Evolutionary conservation across 495 filamentous ascomycete genomes (phyloP), one percentile per base, ranked within the genome.

Genomic region (Rhypophila decipiens): DNA sequence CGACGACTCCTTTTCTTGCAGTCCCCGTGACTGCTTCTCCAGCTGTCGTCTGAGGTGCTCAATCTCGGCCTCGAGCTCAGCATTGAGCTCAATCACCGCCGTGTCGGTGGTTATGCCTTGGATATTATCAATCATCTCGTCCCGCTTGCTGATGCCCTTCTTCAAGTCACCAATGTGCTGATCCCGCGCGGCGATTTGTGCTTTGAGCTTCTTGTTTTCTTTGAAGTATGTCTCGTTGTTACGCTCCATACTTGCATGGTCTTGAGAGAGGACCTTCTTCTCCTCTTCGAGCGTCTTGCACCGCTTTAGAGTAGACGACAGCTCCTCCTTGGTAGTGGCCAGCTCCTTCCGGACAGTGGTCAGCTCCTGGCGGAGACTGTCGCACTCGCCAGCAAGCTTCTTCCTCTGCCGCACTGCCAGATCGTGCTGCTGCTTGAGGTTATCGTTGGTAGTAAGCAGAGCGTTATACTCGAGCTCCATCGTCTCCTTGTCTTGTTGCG

Each of bases 151-250:
- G 39, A 60, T 62, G 12, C 57, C 59, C 51, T 59, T 68, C 49
- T 57, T 65, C 36, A 68, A 51, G 27, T 68, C 63, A 24, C 52
- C 44, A 24, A 68, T 63, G 39, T 65, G 63, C 19, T 58, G 57
- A 29, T 68, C 65, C 19, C 62, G 58, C 13, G 60, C 55, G 37
- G 65, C 53, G 31, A 73, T 64, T 42, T 73, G 60, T 5, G 65
- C 59, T 33, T 70, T 66, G 10, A 74, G 59, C 44, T 55, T 56
- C 51, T 72, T 69, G 59, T 69, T 73, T 49, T 73, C 65, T 52
- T 64, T 66, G 52, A 68, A 71, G 27, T 74, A 70, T 18, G 50
- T 59, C 15, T 75, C 70, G 42, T 75, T 74, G 42, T 69, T 68
- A 13, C 63, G 66, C 48, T 69, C 70, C 34, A 75, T 61, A 52